Base-by-base conservation (phyloP, 345 rosid genomes). In the Kandelia obovata region DNA sequence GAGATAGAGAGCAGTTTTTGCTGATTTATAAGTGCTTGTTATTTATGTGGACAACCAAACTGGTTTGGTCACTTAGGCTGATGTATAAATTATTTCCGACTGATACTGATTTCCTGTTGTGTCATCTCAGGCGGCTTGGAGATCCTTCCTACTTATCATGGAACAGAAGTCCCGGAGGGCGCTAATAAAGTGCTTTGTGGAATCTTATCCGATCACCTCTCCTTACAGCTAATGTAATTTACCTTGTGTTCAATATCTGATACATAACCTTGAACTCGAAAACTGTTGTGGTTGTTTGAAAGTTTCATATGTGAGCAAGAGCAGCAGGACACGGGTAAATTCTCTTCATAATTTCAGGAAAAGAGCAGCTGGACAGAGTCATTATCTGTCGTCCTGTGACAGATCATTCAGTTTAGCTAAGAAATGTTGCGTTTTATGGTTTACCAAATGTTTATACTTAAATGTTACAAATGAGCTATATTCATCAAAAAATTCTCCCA, bases 71-170 rank as follows among this genome's bases (percentile, higher is more conserved):
- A 7, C 43, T 21, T 21, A 21, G 21, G 17, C 49, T 43, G 49
- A 23, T 23, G 0, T 23, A 23, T 26, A 26, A 21, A 53, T 30
- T 43, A 5, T 23, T 43, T 25, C 27, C 35, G 43, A 26, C 34
- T 55, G 56, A 51, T 27, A 16, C 49, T 43, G 52, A 25, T 62
- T 5, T 57, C 25, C 16, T 64, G 2, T 23, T 52, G 20, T 30
- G 10, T 58, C 30, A 71, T 65, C 57, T 58, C 86, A 95, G 97
- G 90, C 93, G 84, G 65, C 92, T 90, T 57, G 96, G 96, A 72
- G 99, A 95, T 82, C 99, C 99, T 27, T 82, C 98, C 3, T 92
- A 92, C 73, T 74, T 95, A 78, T 90, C 97, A 16, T 94, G 98
- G 98, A 91, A 91, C 82, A 87, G 92, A 77, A 84, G 72, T 67